Evolutionary conservation across 345 rosid species (phyloP).

Genomic region (Rhodomyrtus tomentosa): DNA sequence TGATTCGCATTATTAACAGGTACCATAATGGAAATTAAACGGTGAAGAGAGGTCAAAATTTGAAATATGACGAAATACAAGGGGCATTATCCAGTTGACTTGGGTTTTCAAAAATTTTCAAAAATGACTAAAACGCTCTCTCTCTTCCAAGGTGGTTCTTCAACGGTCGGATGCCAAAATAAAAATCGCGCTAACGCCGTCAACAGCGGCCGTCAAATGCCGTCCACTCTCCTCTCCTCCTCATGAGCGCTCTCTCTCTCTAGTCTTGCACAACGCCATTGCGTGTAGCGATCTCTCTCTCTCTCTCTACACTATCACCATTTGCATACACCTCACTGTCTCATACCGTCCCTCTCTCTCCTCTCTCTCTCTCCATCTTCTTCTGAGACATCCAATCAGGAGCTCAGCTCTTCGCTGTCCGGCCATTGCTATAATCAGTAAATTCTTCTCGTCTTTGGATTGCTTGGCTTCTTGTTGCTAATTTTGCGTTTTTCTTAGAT

Average conservation of each 20-base stretch:
- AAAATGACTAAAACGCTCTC: neutral
- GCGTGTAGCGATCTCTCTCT: neutral
- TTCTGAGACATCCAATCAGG: neutral
- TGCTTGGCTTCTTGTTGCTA: neutral
- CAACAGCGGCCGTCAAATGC: neutral
- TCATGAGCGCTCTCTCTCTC: neutral
- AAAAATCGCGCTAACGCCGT: neutral
- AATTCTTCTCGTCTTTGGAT: neutral
- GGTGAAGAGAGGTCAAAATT: neutral
- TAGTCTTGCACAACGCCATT: neutral
- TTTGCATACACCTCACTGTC: neutral
- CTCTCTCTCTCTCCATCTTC: neutral
- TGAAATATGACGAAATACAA: neutral
- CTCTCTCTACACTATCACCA: neutral
- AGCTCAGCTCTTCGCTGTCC: neutral
- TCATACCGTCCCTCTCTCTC: neutral
- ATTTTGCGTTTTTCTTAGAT: neutral
- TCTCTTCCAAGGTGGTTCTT: neutral
- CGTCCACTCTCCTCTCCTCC: neutral
- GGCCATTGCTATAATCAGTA: neutral
- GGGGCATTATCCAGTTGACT: neutral
- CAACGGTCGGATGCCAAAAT: constrained; percentile 6
- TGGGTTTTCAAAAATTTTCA: neutral
- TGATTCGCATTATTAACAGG: neutral
- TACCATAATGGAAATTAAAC: neutral